phyloP scores from a whole-genome alignment of 148 eudicot species.

The Rhododendron mucronatum region DNA sequence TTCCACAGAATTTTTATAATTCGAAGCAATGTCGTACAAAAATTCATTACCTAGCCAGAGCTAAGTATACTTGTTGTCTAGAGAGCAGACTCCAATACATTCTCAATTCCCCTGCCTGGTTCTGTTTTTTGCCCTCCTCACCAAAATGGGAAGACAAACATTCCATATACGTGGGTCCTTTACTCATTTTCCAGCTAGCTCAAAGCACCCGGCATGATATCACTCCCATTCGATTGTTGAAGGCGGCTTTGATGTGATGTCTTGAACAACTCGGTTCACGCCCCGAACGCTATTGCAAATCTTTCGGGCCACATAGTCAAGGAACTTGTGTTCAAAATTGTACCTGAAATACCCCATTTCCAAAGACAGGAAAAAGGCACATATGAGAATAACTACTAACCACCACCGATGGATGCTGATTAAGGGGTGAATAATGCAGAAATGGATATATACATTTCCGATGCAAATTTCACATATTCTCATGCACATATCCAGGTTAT shows the following conservation, averaged over 20 bases:
- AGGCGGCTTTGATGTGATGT: conserved; percentile 99
- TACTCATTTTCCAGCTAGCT: background rate
- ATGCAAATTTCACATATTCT: background rate
- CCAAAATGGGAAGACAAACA: background rate
- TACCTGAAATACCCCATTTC: conserved; percentile 53
- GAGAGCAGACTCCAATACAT: background rate
- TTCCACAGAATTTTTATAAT: background rate
- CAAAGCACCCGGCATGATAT: background rate
- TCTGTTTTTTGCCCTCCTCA: background rate
- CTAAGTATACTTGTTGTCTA: background rate
- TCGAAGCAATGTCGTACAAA: conserved; percentile 6
- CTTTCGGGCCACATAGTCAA: conserved; percentile 66
- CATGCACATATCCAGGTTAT: background rate
- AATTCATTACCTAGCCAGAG: background rate
- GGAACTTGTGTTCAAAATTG: conserved; percentile 73
- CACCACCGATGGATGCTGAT: background rate
- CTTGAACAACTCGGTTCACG: conserved; percentile 83
- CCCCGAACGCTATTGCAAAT: conserved; percentile 84
- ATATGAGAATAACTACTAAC: background rate
- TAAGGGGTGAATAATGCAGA: background rate
- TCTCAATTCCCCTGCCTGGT: background rate
- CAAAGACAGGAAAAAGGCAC: background rate
- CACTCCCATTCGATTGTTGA: conserved; percentile 97
- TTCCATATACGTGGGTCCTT: background rate
- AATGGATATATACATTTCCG: background rate